phyloP scores from a whole-genome alignment of 139 green algal species.

The Mesostigma viride region DNA sequence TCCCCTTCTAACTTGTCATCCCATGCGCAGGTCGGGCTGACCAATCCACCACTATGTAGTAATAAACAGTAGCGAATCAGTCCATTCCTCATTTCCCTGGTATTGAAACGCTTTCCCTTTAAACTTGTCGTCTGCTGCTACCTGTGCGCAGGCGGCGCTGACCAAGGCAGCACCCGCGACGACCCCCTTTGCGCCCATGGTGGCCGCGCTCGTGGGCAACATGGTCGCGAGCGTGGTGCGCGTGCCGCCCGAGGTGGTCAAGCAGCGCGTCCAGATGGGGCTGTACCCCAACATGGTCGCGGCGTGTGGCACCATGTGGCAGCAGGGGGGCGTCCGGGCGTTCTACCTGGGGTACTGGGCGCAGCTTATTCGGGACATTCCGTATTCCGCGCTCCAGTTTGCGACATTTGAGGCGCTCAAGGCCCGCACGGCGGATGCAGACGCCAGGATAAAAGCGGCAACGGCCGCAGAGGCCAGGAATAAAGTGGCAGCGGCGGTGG shows the following conservation, averaged over 20 bases:
- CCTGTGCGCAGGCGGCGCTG: no score
- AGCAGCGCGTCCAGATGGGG: constrained; percentile 37
- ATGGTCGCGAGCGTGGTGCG: constrained; percentile 33
- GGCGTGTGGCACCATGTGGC: constrained; percentile 14
- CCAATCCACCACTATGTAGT: no score
- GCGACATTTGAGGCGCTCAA: constrained; percentile 29
- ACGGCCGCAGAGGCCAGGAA: no score
- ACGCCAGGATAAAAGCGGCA: no score
- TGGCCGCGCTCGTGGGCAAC: constrained; percentile 25
- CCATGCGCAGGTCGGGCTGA: no score
- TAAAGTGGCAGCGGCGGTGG: no score
- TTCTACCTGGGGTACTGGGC: constrained; percentile 26
- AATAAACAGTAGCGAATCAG: no score
- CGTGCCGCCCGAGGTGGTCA: constrained; percentile 36
- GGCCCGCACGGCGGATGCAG: background rate
- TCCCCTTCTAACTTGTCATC: no score
- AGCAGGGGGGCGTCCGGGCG: constrained; percentile 4
- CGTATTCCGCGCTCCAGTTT: constrained; percentile 34
- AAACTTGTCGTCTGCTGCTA: no score
- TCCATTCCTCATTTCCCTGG: no score
- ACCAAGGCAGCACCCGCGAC: no score
- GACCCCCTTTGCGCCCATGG: constrained; percentile 8
- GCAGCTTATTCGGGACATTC: constrained; percentile 37
- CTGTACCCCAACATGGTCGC: constrained; percentile 22
- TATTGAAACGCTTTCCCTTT: no score